Conservation (phyloP, 768 basidiomycete genomes). For the Tephrocybe rancida region DNA sequence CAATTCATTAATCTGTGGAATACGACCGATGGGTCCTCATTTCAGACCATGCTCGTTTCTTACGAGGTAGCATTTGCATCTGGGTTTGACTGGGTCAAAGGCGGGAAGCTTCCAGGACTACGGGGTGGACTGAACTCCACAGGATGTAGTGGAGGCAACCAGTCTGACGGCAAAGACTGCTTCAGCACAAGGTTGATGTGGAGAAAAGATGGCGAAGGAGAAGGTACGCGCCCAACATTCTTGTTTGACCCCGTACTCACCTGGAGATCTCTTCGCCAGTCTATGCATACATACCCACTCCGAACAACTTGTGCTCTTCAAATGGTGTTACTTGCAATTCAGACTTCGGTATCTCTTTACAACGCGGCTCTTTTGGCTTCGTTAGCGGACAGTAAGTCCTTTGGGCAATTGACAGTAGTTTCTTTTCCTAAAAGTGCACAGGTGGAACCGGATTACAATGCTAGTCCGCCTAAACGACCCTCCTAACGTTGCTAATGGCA, state of each 20-base stretch:
- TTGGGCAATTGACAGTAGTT: conserved; percentile 7
- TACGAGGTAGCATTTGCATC: conserved; percentile 77
- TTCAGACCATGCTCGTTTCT: conserved; percentile 68
- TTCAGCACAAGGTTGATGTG: conserved; percentile 81
- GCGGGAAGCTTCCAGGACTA: conserved; percentile 78
- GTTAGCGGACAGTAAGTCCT: conserved; percentile 58
- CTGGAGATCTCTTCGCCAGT: conserved; percentile 39
- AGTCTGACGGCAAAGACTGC: conserved; percentile 66
- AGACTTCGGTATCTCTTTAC: conserved; percentile 78
- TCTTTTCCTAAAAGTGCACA: conserved; percentile 21
- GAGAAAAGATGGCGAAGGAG: conserved; percentile 63
- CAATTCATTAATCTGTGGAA: conserved; percentile 77
- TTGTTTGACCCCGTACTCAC: not conserved
- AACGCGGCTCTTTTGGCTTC: conserved; percentile 68
- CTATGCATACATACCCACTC: conserved; percentile 77
- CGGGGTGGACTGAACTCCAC: conserved; percentile 64
- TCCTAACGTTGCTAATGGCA: conserved; percentile 69
- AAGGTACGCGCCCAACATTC: conserved; percentile 51
- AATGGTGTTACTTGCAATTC: conserved; percentile 63
- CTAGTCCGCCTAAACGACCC: conserved; percentile 80
- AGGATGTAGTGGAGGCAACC: conserved; percentile 71
- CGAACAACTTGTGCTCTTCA: conserved; percentile 60
- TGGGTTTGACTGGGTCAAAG: conserved; percentile 70
- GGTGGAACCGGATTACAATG: conserved; percentile 75
- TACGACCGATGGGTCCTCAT: conserved; percentile 52